Conservation (phyloP, 257 asterid species). For the Nicotiana paniculata region DNA sequence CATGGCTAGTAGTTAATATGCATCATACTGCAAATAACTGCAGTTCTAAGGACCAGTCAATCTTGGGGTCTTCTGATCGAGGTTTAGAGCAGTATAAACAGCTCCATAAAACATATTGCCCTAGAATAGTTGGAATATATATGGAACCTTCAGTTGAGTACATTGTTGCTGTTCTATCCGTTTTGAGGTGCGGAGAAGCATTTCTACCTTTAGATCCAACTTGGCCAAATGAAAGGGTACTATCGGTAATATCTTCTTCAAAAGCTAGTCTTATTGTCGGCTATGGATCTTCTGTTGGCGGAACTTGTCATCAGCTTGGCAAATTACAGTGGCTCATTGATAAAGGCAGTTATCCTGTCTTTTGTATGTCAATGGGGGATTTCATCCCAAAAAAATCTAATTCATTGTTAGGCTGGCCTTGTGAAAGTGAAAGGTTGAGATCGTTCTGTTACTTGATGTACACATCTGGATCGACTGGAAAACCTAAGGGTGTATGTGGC, state of each 20-base stretch:
- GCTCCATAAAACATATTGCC: conserved; percentile 25
- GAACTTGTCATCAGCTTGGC: conserved; percentile 56
- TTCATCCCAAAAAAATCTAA: conserved; percentile 22
- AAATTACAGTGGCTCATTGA: conserved; percentile 55
- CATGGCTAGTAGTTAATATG: not conserved
- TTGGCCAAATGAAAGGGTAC: conserved; percentile 75
- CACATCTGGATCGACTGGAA: conserved; percentile 93
- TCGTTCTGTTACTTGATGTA: conserved; percentile 84
- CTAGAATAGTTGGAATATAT: conserved; percentile 63
- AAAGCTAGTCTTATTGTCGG: conserved; percentile 59
- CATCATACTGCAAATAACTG: conserved; percentile 24
- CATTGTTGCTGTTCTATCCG: conserved; percentile 68
- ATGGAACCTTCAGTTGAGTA: conserved; percentile 91
- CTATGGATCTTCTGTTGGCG: conserved; percentile 31
- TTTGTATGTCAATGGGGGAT: conserved; percentile 40
- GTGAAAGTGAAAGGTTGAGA: conserved; percentile 51
- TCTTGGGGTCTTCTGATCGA: conserved; percentile 17
- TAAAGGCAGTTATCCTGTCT: conserved; percentile 41
- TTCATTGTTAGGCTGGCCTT: conserved; percentile 54
- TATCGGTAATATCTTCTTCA: conserved; percentile 51
- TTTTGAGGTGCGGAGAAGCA: conserved; percentile 86
- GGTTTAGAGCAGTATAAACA: conserved; percentile 16
- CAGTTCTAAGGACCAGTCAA: conserved; percentile 10
- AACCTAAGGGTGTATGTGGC: conserved; percentile 93
- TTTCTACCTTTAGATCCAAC: conserved; percentile 89